A percentile compares a stretch with the other conserved stretches of the same genome.
phyloP scores from a whole-genome alignment of 1,284 basidiomycete species.

The Ceratobasidium sp. region DNA sequence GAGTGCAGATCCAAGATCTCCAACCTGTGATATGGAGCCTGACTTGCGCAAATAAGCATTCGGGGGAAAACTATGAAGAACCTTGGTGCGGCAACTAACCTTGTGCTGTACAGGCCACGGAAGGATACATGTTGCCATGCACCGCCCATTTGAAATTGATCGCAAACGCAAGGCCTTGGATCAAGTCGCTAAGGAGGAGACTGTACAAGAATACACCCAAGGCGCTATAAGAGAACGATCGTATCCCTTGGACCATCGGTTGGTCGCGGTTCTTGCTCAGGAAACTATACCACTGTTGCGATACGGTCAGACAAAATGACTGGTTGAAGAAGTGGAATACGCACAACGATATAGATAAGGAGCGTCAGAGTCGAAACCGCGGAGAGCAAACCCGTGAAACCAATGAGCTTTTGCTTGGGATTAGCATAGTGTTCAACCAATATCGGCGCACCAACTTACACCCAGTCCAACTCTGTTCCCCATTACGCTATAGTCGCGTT shows the following conservation, averaged over 20 bases:
- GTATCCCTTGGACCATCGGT: slow-evolving; percentile 12
- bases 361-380: slow-evolving; percentile 11
- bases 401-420: background rate
- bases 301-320: background rate
- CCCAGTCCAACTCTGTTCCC: slow-evolving; percentile 6
- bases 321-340: background rate
- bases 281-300: slow-evolving; percentile 5
- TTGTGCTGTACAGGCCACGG: slow-evolving; percentile 19
- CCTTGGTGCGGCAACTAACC: background rate
- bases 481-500: background rate
- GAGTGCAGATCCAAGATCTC: slow-evolving; percentile 21
- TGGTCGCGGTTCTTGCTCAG: background rate
- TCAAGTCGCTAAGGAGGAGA: slow-evolving; percentile 13
- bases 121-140: slow-evolving; percentile 7
- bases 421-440: background rate
- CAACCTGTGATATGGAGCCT: slow-evolving; percentile 22
- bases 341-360: slow-evolving; percentile 4
- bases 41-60: background rate
- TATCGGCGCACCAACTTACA: background rate
- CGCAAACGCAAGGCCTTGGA: slow-evolving; percentile 14
- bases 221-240: slow-evolving; percentile 12
- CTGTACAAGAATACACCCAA: slow-evolving; percentile 17
- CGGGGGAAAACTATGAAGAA: too few species aligned
- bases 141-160: slow-evolving; percentile 30
- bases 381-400: background rate